Evolutionary conservation across 2,329 filamentous ascomycete genomes (phyloP), one percentile per base, ranked within the genome.

Genomic region (Lachnellula arida): DNA sequence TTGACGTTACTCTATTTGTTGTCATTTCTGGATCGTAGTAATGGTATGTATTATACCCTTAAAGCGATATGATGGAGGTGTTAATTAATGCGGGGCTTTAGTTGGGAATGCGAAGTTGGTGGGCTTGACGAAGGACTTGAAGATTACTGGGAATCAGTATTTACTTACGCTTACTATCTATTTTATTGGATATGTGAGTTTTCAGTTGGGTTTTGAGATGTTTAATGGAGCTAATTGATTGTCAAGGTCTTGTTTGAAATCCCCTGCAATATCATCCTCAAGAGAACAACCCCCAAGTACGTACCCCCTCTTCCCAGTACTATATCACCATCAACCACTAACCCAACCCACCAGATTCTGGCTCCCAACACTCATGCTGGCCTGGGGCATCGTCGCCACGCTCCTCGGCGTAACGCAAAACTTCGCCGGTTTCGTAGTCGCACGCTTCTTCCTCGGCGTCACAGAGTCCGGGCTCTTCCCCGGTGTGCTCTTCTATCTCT

Each of bases 161-260:
- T 73, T 88, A 1, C 85, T 81, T 0, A 82, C 83, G 1, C 66
- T 88, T 42, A 88, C 85, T 0, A 68, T 88, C 0, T 89, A 87
- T 68, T 89, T 89, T 64, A 72, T 83, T 42, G 79, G 79, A 44
- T 84, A 83, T 56, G 79, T 66, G 48, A 49, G 63, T 59, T 28
- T 17, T 23, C 19, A 2, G 11, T 22, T 17, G n/a, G 1, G 22
- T 19, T 19, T 15, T 4, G 22, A 11, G n/a, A 40, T 9, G 2
- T 44, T 22, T 6, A 9, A n/a, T 12, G 19, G 25, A 32, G 37
- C 22, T 48, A 32, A 12, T 17, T 44, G 19, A 40, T 4, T 46
- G 12, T n/a, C 17, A 23, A 67, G 61, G 66, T 82, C 1, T 63
- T 82, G 11, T 83, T 83, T 43, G 81, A 84, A 77, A 75, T 86